Percentiles rank a stretch among this genome's conserved stretches.
Evolutionary conservation across 2,329 filamentous ascomycete genomes (phyloP).

Genomic region (Verticillium isaacii): DNA sequence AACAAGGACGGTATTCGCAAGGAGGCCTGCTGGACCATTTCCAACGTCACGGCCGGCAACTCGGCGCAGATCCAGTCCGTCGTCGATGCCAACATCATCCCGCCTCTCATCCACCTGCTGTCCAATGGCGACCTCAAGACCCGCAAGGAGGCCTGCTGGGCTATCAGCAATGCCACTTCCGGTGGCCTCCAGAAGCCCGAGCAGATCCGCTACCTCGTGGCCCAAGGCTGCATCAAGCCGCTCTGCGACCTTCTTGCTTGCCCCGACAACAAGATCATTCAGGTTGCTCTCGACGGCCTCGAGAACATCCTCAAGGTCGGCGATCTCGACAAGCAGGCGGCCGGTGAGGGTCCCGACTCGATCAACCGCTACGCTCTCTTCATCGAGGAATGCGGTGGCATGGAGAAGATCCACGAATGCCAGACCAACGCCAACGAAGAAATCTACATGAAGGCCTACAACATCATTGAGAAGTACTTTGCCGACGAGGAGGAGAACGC

Average conservation of each 20-base stretch:
- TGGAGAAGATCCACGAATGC: slow-evolving; percentile 99
- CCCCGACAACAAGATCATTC: slow-evolving; percentile 99
- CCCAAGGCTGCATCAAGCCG: slow-evolving; percentile 93
- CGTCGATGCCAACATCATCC: slow-evolving; percentile 94
- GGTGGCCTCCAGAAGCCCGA: slow-evolving; percentile 98
- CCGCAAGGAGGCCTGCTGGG: slow-evolving; percentile 98
- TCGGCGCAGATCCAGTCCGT: slow-evolving; percentile 96
- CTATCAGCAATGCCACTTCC: slow-evolving; percentile 96
- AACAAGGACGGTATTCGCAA: slow-evolving; percentile 99
- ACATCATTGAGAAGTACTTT: slow-evolving; percentile 99
- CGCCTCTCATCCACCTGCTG: slow-evolving; percentile 90
- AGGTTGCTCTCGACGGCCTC: slow-evolving; percentile 92
- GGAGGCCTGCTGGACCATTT: slow-evolving; percentile 99
- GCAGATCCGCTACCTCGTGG: slow-evolving; percentile 92
- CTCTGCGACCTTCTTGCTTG: slow-evolving; percentile 91
- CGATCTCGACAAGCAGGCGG: slow-evolving; percentile 93
- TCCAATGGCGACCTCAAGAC: slow-evolving; percentile 99
- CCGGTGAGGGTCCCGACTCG: slow-evolving; percentile 65
- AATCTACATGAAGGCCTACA: slow-evolving; percentile 99
- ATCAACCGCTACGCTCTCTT: slow-evolving; percentile 98
- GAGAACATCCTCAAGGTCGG: slow-evolving; percentile 99
- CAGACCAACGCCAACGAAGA: slow-evolving; percentile 99
- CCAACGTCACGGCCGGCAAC: slow-evolving; percentile 97
- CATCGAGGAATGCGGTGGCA: slow-evolving; percentile 97
- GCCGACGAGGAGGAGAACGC: slow-evolving; percentile 96